Conservation (phyloP, 495 filamentous ascomycete species). For the Xylaria scruposa region DNA sequence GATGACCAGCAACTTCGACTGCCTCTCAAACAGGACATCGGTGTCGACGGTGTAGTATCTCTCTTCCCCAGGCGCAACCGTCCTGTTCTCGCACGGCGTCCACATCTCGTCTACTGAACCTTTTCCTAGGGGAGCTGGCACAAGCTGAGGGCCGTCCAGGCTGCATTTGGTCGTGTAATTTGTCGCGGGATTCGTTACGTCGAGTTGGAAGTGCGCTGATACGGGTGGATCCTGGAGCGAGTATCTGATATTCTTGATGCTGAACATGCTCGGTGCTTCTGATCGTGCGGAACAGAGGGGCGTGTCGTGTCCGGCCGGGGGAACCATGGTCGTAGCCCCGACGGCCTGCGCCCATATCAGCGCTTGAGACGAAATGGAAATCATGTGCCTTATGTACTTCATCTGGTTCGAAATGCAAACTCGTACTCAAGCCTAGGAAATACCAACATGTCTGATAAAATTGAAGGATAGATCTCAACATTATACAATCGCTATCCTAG, state of each 20-base stretch:
- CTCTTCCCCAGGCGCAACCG: neutral
- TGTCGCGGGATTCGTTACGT: neutral
- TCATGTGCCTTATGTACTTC: neutral
- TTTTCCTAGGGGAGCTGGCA: neutral
- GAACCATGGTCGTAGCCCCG: neutral
- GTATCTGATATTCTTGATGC: neutral
- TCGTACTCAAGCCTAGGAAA: neutral
- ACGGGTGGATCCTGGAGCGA: neutral
- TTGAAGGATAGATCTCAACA: neutral
- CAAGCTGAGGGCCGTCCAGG: neutral
- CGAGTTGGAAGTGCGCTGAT: neutral
- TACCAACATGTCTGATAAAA: neutral
- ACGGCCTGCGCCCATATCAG: neutral
- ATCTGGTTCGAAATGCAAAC: neutral
- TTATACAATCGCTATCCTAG: neutral
- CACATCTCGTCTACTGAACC: slow-evolving; percentile 4
- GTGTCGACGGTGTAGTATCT: slow-evolving; percentile 14
- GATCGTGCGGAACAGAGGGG: neutral
- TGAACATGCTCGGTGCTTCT: slow-evolving; percentile 3
- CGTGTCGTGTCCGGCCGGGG: neutral
- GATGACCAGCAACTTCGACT: neutral
- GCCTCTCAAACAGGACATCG: neutral
- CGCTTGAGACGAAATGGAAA: neutral
- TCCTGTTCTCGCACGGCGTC: slow-evolving; percentile 14
- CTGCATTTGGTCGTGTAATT: neutral